Conservation (phyloP, 1,284 basidiomycete genomes). For the Wolfiporia cocos region DNA sequence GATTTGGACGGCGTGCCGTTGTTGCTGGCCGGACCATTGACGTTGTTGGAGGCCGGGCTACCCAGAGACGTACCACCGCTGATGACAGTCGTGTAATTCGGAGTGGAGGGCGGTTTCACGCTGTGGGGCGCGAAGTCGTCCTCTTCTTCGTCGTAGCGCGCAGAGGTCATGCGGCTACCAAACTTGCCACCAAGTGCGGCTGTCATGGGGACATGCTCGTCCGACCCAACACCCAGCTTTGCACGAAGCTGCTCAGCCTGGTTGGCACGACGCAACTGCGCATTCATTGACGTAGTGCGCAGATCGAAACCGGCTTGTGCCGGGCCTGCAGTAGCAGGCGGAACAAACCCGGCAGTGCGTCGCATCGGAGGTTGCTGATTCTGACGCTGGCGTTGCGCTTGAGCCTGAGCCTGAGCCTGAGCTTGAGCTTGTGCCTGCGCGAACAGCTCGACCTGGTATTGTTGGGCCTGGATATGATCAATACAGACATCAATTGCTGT, state of each 20-base stretch:
- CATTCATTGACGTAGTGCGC: slow-evolving; percentile 41
- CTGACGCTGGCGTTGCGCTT: slow-evolving; percentile 27
- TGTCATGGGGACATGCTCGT: slow-evolving; percentile 68
- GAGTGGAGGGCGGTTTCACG: slow-evolving; percentile 40
- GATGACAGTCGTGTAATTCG: slow-evolving; percentile 59
- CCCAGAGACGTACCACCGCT: slow-evolving; percentile 68
- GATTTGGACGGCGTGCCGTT: slow-evolving; percentile 57
- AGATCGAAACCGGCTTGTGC: slow-evolving; percentile 56
- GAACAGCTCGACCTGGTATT: slow-evolving; percentile 51
- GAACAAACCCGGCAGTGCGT: slow-evolving; percentile 40
- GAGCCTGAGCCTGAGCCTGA: slow-evolving; percentile 21
- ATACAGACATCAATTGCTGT: too few relatives aligned
- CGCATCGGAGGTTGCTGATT: slow-evolving; percentile 36
- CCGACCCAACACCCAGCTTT: slow-evolving; percentile 48
- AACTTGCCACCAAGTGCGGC: slow-evolving; percentile 72
- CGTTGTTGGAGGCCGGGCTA: slow-evolving; percentile 35
- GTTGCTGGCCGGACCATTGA: slow-evolving; percentile 13
- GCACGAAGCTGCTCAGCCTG: slow-evolving; percentile 59
- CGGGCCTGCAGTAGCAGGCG: slow-evolving; percentile 69
- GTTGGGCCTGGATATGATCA: slow-evolving; percentile 43
- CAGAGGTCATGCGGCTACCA: slow-evolving; percentile 51
- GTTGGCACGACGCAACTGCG: slow-evolving; percentile 55
- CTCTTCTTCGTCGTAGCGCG: slow-evolving; percentile 35
- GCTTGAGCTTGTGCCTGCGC: slow-evolving; percentile 36
- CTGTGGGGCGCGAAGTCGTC: slow-evolving; percentile 27